A percentile compares a stretch with the other conserved stretches of the same genome.
Conservation (phyloP, 2,329 filamentous ascomycete genomes). For the Thyridium curvatum region DNA sequence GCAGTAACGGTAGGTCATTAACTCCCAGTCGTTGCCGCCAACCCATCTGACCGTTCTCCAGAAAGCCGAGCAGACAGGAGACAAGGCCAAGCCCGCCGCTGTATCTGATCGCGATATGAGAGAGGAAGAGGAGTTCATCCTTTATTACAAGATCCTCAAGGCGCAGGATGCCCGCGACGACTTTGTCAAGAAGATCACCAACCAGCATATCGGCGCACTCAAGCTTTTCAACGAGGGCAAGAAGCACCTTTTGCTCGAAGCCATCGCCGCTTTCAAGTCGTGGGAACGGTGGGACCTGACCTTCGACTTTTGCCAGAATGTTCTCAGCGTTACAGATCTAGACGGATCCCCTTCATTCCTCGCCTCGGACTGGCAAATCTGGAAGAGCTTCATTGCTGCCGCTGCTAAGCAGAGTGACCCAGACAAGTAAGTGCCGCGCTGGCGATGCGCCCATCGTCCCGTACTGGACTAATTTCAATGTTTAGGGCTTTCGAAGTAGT, state of each 20-base stretch:
- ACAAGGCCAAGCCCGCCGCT: conserved; percentile 1
- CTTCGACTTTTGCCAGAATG: conserved; percentile 36
- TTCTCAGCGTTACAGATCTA: conserved; percentile 31
- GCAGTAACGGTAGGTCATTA: conserved; percentile 30
- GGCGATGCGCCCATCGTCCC: background rate
- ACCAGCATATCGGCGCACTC: conserved; percentile 33
- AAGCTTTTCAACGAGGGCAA: conserved; percentile 37
- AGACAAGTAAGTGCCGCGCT: conserved; percentile 14
- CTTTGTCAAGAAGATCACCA: conserved; percentile 29
- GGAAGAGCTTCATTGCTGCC: conserved; percentile 24
- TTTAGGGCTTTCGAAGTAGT: conserved; percentile 18
- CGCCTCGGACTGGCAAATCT: conserved; percentile 34
- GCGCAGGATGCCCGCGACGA: conserved; percentile 35
- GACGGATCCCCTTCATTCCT: conserved; percentile 30
- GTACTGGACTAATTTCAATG: conserved; percentile 1
- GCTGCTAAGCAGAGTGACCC: conserved; percentile 17
- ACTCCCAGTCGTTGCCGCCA: background rate
- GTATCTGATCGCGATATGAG: conserved; percentile 28
- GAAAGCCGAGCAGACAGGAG: conserved; percentile 14
- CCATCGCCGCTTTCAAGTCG: conserved; percentile 27
- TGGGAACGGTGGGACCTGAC: conserved; percentile 33
- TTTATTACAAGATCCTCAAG: conserved; percentile 41
- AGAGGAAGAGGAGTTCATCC: conserved; percentile 42
- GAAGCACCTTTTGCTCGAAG: conserved; percentile 40
- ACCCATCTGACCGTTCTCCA: conserved; percentile 8